These are phyloP conservation scores for Leccinum insolens DNA, from an alignment of 1,284 basidiomycete genomes.

Conservation along the genomic window DNA sequence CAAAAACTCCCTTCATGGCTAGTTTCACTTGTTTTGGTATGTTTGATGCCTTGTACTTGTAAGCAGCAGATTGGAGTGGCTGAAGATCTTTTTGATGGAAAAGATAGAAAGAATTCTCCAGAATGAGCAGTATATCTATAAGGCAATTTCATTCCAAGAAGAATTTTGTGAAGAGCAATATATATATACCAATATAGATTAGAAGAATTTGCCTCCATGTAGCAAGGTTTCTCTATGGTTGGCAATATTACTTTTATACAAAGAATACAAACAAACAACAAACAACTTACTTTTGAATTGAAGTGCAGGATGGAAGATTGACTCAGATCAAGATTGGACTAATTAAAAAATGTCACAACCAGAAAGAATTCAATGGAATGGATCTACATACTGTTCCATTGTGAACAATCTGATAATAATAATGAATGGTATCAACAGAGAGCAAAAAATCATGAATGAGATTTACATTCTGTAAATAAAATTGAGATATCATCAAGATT, in stretches of 20 bases:
- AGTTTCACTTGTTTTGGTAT: fast-evolving
- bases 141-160: not conserved
- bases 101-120: not conserved
- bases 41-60: not conserved
- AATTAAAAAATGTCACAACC: too few relatives aligned
- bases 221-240: not conserved
- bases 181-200: not conserved
- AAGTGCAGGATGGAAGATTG: too few relatives aligned
- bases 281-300: too few relatives aligned
- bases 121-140: not conserved
- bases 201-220: not conserved
- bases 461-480: too few relatives aligned
- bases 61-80: not conserved
- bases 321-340: too few relatives aligned
- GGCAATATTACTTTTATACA: not conserved
- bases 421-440: too few relatives aligned
- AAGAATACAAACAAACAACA: not conserved
- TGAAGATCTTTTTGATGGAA: not conserved
- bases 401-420: too few relatives aligned
- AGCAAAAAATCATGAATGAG: too few relatives aligned
- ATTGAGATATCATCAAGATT: too few relatives aligned
- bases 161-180: too few relatives aligned
- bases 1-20: not conserved
- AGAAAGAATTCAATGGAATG: too few relatives aligned
- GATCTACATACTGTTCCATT: too few relatives aligned